These are phyloP conservation scores for Populus hybrid DNA, from an alignment of 441 rosid species.

Conservation along the genomic window DNA sequence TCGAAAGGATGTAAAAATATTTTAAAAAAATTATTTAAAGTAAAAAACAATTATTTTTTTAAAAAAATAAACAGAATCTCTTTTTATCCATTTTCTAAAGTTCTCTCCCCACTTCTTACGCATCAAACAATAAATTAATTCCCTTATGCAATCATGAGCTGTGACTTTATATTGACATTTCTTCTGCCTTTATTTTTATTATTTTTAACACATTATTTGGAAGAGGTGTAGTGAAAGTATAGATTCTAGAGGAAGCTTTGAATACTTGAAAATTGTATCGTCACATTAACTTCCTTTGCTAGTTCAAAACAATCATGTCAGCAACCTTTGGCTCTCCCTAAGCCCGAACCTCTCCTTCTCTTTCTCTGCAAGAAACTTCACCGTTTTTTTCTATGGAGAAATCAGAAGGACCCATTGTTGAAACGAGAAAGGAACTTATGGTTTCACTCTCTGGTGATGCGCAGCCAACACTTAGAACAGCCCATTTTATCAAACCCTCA, in stretches of 20 bases:
- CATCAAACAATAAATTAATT: too few relatives aligned
- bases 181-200: too few relatives aligned
- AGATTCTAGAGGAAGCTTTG: background rate
- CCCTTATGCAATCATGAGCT: too few relatives aligned
- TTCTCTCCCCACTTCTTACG: too few relatives aligned
- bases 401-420: constrained; percentile 19
- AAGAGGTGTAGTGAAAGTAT: background rate
- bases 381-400: background rate
- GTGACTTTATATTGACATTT: too few relatives aligned
- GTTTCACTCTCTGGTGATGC: constrained; percentile 18
- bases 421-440: constrained; percentile 34
- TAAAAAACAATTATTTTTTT: too few relatives aligned
- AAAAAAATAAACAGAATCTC: too few relatives aligned
- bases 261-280: background rate
- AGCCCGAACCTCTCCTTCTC: background rate
- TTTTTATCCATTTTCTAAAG: too few relatives aligned
- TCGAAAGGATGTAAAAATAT: too few relatives aligned
- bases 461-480: constrained; percentile 19
- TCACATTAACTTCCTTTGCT: too few relatives aligned
- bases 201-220: too few relatives aligned
- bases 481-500: constrained; percentile 35
- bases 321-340: background rate
- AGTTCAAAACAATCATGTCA: background rate
- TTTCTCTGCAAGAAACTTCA: background rate
- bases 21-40: too few relatives aligned